Base-by-base conservation (phyloP, 176 grass and related monocot genomes). In the Pontederia paniculata region DNA sequence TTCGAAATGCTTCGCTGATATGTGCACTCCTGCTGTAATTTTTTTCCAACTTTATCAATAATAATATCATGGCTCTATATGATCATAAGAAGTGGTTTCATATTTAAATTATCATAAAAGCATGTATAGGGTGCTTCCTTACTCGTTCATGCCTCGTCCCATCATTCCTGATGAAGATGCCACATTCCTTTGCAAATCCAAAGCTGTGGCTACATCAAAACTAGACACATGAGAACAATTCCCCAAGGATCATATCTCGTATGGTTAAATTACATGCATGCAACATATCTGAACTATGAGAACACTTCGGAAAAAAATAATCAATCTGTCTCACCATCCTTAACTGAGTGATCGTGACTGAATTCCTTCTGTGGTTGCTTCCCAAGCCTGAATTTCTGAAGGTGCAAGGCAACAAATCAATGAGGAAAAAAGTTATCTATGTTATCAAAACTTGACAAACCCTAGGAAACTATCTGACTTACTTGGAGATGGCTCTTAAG, bases 401-500 rank as follows among this genome's bases (percentile, higher is more conserved):
- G 43, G 20, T 46, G 25, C n/a, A 11, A 61, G 55, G 44, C 25
- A 52, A 21, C n/a, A 11, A 61, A 60, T 23, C 14, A 1, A 52
- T 57, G 60, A 22, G 48, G 80, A 50, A 45, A 22, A 41, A 41
- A 67, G n/a, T 48, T 28, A 67, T 48, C 68, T 50, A 17, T 16
- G 63, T 73, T 46, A 68, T 58, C 21, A 64, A 20, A 28, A 53
- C 3, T 11, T 15, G 15, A 2, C 19, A 10, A 41, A 31, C 25
- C 25, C 25, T 31, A 31, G 25, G 5, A 1, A 52, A 51, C 23
- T 52, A 50, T 37, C 52, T 60, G 10, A 55, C 28, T 67, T 58
- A 94, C 94, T 87, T 98, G 94, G 16, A 98, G 94, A 25, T 98
- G 94, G 72, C 94, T 98, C 75, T 98, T 98, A 63, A 98, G 84